phyloP scores from a whole-genome alignment of 2,329 filamentous ascomycete genomes.

The Blastomyces silverae region DNA sequence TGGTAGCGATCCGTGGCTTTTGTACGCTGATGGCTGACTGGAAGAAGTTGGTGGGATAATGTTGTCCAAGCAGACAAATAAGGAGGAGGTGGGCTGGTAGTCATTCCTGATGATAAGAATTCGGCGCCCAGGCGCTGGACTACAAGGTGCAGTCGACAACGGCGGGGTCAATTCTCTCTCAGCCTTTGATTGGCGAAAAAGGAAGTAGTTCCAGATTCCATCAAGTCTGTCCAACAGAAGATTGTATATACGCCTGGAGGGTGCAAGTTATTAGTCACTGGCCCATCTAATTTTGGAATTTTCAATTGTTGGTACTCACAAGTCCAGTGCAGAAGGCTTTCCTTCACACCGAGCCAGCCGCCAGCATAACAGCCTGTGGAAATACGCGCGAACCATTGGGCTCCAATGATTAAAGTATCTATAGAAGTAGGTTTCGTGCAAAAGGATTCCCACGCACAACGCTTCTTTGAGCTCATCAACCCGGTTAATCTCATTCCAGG shows the following conservation, averaged over 20 bases:
- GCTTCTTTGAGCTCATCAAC: slow-evolving; percentile 61
- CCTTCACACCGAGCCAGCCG: slow-evolving; percentile 71
- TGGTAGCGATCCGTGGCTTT: slow-evolving; percentile 32
- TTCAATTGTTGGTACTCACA: slow-evolving; percentile 48
- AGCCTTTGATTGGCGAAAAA: slow-evolving; percentile 64
- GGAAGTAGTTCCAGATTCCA: slow-evolving; percentile 70
- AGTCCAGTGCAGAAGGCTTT: slow-evolving; percentile 56
- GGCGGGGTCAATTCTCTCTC: slow-evolving; percentile 50
- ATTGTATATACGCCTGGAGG: slow-evolving; percentile 59
- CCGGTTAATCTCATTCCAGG: slow-evolving; percentile 66
- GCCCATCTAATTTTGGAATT: slow-evolving; percentile 12
- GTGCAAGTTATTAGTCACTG: slow-evolving; percentile 21
- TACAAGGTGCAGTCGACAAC: slow-evolving; percentile 73
- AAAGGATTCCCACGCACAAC: slow-evolving; percentile 67
- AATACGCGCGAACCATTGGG: slow-evolving; percentile 90
- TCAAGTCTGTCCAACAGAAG: slow-evolving; percentile 61
- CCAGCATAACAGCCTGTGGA: slow-evolving; percentile 86
- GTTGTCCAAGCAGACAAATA: slow-evolving; percentile 41
- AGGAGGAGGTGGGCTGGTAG: slow-evolving; percentile 48
- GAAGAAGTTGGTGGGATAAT: slow-evolving; percentile 36
- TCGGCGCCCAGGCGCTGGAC: slow-evolving; percentile 74
- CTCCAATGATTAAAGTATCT: slow-evolving; percentile 90
- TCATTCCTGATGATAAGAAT: slow-evolving; percentile 88
- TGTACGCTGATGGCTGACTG: slow-evolving; percentile 27
- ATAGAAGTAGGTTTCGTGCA: slow-evolving; percentile 68